Evolutionary conservation across 2,329 filamentous ascomycete genomes (phyloP).

Genomic region (Aspergillus terreus): DNA sequence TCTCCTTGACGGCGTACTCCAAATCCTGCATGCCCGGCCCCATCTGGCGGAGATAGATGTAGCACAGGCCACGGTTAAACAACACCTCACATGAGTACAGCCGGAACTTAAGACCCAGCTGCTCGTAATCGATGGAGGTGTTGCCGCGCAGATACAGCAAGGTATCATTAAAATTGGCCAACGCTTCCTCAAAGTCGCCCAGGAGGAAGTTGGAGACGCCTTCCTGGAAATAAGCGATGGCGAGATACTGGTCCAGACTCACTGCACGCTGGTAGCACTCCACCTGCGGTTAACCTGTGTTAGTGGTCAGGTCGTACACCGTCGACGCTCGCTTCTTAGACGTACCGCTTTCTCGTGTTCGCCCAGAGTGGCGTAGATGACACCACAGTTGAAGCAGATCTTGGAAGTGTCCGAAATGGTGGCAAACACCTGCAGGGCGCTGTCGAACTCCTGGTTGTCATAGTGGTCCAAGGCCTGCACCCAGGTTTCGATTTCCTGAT

Average conservation of each 20-base stretch:
- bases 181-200: constrained; percentile 93
- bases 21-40: constrained; percentile 89
- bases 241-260: constrained; percentile 87
- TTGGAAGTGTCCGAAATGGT: constrained; percentile 92
- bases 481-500: constrained; percentile 97
- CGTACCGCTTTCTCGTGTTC: constrained; percentile 93
- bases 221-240: constrained; percentile 97
- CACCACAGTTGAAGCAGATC: constrained; percentile 97
- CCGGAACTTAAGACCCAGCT: constrained; percentile 91
- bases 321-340: constrained; percentile 2
- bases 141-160: constrained; percentile 91
- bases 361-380: constrained; percentile 93
- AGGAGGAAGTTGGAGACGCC: constrained; percentile 97
- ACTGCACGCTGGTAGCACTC: constrained; percentile 93
- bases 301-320: too few species aligned
- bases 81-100: constrained; percentile 95
- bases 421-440: constrained; percentile 77
- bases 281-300: constrained; percentile 55
- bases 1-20: constrained; percentile 86
- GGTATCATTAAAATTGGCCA: constrained; percentile 98
- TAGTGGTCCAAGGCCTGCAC: constrained; percentile 86
- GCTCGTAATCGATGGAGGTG: constrained; percentile 96
- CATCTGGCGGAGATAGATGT: constrained; percentile 92
- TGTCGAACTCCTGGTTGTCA: constrained; percentile 96
- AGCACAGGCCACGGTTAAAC: constrained; percentile 95